Evolutionary conservation across 768 basidiomycete species (phyloP), one percentile per base, ranked within the genome.

Genomic region (Leccinellum luteum): DNA sequence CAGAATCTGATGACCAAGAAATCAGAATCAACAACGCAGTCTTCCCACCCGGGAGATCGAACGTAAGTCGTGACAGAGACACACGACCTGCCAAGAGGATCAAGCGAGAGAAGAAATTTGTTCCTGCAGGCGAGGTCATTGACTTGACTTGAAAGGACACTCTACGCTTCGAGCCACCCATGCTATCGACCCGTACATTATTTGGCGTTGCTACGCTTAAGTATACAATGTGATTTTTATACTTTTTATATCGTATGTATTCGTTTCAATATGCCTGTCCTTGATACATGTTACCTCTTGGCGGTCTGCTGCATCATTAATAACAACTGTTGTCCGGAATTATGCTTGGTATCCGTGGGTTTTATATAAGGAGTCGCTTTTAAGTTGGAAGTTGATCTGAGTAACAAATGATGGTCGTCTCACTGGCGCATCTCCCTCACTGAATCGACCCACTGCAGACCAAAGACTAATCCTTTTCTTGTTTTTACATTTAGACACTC

Each of bases 91-190:
- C 51, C 15, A 72, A 73, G 63, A 73, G 49, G 55, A 57, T 68
- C 7, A 72, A 72, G 38, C 60, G 62, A 38, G 72, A 73, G 56
- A 57, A 58, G 28, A 48, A 25, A 25, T 13, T 48, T 30, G 35
- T 63, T 48, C 58, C 47, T 32, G 31, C 34, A n/a, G 60, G 62
- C 19, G 72, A 72, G 32, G 57, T 73, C 38, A 72, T 72, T 44
- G 70, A 73, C 52, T 49, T 72, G 60, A 73, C 70, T 35, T 71
- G 62, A 69, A 19, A 45, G 13, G 27, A 41, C 17, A n/a, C n/a
- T 48, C 31, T 45, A 5, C 53, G 7, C 25, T 12, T 44, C 6
- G n/a, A 41, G 41, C 21, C 12, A 43, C 43, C 43, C 44, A 31
- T 49, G 27, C 28, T 17, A 48, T 38, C 17, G 23, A 35, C 4